Conservation (phyloP, 225 moss, liverwort and hornwort species). For the Asterella californica region DNA sequence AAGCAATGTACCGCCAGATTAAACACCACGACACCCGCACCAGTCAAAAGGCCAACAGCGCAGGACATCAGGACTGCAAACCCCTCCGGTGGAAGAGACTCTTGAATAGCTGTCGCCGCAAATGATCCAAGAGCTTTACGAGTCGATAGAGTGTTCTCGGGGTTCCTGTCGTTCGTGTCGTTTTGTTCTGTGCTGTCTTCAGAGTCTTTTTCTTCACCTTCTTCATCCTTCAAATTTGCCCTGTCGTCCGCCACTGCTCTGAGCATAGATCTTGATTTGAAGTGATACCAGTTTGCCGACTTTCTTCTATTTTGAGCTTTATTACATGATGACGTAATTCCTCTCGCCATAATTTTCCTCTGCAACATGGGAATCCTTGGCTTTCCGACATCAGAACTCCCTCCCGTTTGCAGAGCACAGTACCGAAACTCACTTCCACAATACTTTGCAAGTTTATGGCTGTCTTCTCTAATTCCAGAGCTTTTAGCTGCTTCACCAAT, state of each 20-base stretch:
- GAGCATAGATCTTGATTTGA: not conserved
- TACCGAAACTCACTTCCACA: not conserved
- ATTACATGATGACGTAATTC: not conserved
- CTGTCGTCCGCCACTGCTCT: slow-evolving; percentile 38
- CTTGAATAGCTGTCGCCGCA: slow-evolving; percentile 80
- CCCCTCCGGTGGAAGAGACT: slow-evolving; percentile 90
- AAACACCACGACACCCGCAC: slow-evolving; percentile 81
- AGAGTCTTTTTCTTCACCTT: slow-evolving; percentile 9
- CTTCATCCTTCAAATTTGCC: slow-evolving; percentile 27
- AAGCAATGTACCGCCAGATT: slow-evolving; percentile 66
- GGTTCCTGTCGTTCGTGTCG: not conserved
- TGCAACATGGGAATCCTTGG: not conserved
- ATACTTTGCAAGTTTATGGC: not conserved
- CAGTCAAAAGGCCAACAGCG: slow-evolving; percentile 81
- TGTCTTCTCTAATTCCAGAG: not conserved
- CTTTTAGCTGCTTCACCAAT: not conserved
- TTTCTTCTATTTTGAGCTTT: not conserved
- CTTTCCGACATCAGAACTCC: not conserved
- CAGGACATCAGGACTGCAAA: slow-evolving; percentile 89
- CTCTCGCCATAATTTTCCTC: not conserved
- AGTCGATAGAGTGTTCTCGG: slow-evolving; percentile 7
- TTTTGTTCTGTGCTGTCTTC: slow-evolving; percentile 8
- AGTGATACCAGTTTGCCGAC: too few relatives aligned
- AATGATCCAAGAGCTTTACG: slow-evolving; percentile 40
- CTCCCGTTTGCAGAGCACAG: not conserved